phyloP scores from a whole-genome alignment of 768 basidiomycete genomes.

The Suillus ampliporus region DNA sequence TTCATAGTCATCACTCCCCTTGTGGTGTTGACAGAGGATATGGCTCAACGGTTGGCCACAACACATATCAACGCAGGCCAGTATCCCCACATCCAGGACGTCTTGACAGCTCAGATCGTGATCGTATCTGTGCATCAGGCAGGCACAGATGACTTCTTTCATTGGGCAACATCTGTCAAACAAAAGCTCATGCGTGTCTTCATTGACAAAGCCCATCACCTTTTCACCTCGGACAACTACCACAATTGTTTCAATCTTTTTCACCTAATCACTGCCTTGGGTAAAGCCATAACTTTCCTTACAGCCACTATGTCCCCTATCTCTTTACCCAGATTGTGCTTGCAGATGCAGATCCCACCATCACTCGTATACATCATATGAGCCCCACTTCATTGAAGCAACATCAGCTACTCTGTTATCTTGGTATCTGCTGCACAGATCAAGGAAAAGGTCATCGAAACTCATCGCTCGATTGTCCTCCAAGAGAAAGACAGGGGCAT shows the following conservation, averaged over 20 bases:
- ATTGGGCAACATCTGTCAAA: not conserved
- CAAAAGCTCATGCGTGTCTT: not conserved
- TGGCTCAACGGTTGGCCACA: not conserved
- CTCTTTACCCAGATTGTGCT: conserved; percentile 13
- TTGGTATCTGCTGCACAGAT: rapidly evolving
- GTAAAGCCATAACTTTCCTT: conserved; percentile 18
- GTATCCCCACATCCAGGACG: not conserved
- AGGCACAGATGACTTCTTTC: not conserved
- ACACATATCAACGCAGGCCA: not conserved
- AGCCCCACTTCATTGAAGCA: not conserved
- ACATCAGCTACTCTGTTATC: conserved; percentile 8
- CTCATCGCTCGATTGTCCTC: not conserved
- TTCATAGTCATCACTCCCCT: conserved; percentile 17
- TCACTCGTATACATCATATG: not conserved
- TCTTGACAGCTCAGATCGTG: conserved; percentile 3
- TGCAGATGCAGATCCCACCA: not conserved
- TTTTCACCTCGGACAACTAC: conserved; percentile 13
- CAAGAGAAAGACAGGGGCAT: conserved; percentile 9
- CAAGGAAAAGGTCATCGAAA: not conserved
- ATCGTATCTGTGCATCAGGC: conserved; percentile 19
- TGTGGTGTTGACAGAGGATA: conserved; percentile 16
- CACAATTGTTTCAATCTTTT: conserved; percentile 18
- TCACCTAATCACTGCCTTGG: conserved; percentile 6
- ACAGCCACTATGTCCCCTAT: conserved; percentile 14
- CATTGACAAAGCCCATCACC: conserved; percentile 17